phyloP scores from a whole-genome alignment of 768 basidiomycete genomes.

The Cubamyces sp. region DNA sequence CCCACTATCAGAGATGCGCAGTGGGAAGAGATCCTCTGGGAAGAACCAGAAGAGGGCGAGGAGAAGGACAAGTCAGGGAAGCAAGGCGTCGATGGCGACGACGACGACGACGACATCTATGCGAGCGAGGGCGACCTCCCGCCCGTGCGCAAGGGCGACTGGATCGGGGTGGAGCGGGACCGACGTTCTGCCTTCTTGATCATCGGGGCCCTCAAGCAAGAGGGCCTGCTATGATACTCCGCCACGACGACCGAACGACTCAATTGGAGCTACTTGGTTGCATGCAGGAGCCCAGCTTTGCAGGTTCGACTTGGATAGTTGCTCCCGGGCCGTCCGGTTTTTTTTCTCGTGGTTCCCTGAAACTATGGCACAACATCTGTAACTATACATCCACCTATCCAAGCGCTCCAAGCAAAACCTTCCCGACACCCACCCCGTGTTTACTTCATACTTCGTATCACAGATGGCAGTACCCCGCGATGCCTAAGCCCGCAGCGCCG shows the following conservation, averaged over 20 bases:
- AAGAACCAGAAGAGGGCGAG: constrained; percentile 63
- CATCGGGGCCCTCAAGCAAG: constrained; percentile 73
- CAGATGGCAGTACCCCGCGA: too few relatives aligned
- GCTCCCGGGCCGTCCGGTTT: too few relatives aligned
- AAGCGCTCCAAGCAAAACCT: not conserved
- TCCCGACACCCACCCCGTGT: too few relatives aligned
- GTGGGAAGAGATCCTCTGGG: constrained; percentile 83
- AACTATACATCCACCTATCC: not conserved
- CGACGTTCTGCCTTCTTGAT: constrained; percentile 79
- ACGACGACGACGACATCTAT: constrained; percentile 57
- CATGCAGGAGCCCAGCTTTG: too few relatives aligned
- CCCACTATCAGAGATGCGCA: constrained; percentile 66
- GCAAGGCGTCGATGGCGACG: constrained; percentile 33
- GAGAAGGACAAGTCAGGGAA: constrained; percentile 30
- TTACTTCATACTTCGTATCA: not conserved
- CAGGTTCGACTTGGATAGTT: too few relatives aligned
- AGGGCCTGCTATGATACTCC: constrained; percentile 57
- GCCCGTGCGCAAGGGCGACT: constrained; percentile 60
- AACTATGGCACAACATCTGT: too few relatives aligned
- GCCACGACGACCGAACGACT: not conserved
- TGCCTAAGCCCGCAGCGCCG: constrained; percentile 20
- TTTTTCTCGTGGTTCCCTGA: too few relatives aligned
- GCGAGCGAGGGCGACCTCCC: constrained; percentile 58
- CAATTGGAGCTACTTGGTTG: too few relatives aligned
- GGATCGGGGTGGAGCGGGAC: constrained; percentile 80